Evolutionary conservation across 306 rosid species (phyloP), one percentile per base, ranked within the genome.

Genomic region (Astragalus glycyphyllos): DNA sequence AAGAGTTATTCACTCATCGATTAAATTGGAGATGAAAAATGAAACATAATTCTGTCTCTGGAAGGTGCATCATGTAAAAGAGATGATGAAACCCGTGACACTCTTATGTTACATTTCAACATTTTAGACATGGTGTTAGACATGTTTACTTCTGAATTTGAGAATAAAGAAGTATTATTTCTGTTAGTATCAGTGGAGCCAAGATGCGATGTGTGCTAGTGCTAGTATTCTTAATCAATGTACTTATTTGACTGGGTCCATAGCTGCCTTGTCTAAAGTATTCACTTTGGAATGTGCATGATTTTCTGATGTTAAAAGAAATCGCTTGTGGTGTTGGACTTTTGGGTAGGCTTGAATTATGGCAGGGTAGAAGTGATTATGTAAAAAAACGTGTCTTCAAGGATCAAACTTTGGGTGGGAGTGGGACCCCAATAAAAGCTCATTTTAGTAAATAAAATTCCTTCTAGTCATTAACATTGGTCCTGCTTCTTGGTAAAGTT

Each of bases 401-500:
- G 14, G 71, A 20, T 54, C 53, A 40, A 57, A 49, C 63, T 80
- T 40, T n/a, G 48, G 48, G 26, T 34, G 56, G 54, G 60, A 11
- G 34, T 62, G 65, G 64, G 11, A 46, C 48, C 57, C 51, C 17
- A 29, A 14, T 56, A 46, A 54, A 37, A 8, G 17, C 60, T 45
- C 16, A 37, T 37, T 41, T 64, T 59, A 11, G 74, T 58, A 29
- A 56, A 78, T 61, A 63, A 29, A 75, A 63, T 8, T 20, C 17
- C 7, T 63, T 31, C 58, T 9, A 15, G 8, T 55, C 54, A 7
- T 41, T 20, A 29, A 48, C 35, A 29, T 45, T 37, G 14, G 50
- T 71, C 65, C 42, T 49, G 51, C 70, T 15, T 72, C 50, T 72
- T 54, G 45, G 47, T 31, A 26, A 72, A 49, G 69, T 34, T 66